phyloP scores from a whole-genome alignment of 2,329 filamentous ascomycete genomes.

The Fusarium sp. region DNA sequence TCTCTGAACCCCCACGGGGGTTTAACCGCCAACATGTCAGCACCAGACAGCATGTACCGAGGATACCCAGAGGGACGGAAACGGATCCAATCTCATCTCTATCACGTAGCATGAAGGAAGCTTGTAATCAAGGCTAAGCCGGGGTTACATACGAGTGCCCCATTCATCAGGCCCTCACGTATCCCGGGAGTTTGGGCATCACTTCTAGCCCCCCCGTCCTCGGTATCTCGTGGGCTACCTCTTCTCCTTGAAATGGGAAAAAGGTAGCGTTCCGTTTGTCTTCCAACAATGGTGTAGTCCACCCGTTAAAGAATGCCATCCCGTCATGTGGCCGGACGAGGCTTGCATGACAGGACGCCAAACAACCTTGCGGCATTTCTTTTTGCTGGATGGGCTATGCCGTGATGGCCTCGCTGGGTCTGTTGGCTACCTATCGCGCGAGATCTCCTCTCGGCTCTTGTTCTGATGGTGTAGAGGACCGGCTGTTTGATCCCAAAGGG shows the following conservation, averaged over 20 bases:
- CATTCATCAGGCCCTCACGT: conserved; percentile 21
- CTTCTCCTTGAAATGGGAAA: background rate
- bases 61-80: background rate
- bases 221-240: background rate
- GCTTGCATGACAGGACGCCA: conserved; percentile 22
- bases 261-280: background rate
- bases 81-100: background rate
- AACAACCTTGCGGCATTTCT: conserved; percentile 13
- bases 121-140: background rate
- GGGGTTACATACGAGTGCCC: conserved; percentile 8
- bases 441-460: background rate
- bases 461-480: background rate
- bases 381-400: background rate
- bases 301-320: conserved; percentile 9
- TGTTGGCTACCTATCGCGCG: background rate
- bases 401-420: background rate
- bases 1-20: background rate
- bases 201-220: background rate
- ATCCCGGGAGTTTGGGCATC: conserved; percentile 26
- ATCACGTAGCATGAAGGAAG: background rate
- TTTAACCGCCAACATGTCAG: background rate
- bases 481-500: background rate
- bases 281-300: background rate
- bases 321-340: conserved; percentile 24
- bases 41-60: background rate